Evolutionary conservation across 2,329 filamentous ascomycete genomes (phyloP).

Genomic region (Fusarium drepaniforme): DNA sequence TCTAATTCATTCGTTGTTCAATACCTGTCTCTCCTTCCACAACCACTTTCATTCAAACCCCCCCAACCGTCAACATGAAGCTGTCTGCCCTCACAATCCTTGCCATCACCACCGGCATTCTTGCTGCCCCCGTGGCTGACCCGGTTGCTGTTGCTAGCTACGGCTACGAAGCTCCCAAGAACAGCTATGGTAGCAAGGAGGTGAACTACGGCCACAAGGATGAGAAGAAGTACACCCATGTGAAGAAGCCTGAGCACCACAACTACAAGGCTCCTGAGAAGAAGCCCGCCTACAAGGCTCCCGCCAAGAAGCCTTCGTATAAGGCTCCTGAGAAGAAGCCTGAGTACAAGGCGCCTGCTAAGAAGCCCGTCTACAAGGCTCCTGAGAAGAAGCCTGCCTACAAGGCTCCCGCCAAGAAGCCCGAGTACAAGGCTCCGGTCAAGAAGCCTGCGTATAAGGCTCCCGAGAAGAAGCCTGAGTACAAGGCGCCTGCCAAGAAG

Average conservation of each 20-base stretch:
- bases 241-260: background rate
- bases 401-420: background rate
- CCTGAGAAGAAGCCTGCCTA: background rate
- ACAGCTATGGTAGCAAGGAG: background rate
- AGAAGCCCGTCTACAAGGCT: background rate
- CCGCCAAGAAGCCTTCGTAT: background rate
- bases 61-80: conserved; percentile 21
- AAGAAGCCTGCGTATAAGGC: background rate
- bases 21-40: background rate
- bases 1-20: background rate
- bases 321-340: background rate
- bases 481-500: background rate
- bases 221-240: background rate
- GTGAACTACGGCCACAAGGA: background rate
- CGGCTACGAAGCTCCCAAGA: conserved; percentile 23
- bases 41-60: background rate
- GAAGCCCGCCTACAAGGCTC: background rate
- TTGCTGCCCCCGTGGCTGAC: conserved; percentile 28
- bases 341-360: background rate
- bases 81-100: conserved; percentile 33
- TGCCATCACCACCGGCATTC: conserved; percentile 29
- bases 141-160: conserved; percentile 19
- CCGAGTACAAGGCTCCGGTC: background rate
- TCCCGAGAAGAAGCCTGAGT: background rate
- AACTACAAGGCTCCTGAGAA: background rate